Conservation (phyloP, 129 eudicot genomes). For the Oenanthe sinensis region DNA sequence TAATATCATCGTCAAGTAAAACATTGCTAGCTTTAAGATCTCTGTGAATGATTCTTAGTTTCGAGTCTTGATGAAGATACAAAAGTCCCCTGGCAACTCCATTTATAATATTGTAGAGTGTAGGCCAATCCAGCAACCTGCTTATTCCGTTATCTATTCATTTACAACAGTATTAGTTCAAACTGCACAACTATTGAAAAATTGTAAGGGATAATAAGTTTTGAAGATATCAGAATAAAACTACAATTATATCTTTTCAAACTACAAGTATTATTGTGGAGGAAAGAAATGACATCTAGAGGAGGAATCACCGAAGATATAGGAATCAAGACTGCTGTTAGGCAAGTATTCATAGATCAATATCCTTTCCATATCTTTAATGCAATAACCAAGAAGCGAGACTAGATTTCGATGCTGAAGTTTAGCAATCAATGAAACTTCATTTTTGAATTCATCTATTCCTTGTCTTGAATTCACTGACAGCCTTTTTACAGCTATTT, state of each 20-base stretch:
- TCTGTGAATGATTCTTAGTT: neutral
- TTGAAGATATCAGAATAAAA: neutral
- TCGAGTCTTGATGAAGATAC: constrained; percentile 3
- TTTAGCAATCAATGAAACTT: neutral
- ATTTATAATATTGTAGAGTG: neutral
- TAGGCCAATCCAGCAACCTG: neutral
- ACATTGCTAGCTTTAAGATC: neutral
- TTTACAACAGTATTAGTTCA: neutral
- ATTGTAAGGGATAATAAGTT: too few species aligned
- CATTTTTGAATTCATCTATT: neutral
- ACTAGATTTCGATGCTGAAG: constrained; percentile 5
- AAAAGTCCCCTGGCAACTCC: neutral
- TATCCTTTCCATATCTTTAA: constrained; percentile 4
- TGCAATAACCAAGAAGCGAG: neutral
- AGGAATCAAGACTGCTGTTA: constrained; percentile 10
- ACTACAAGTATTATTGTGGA: too few species aligned
- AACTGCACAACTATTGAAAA: too few species aligned
- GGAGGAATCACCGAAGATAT: neutral
- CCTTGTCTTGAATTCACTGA: neutral
- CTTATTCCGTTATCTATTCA: neutral
- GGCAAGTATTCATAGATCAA: constrained; percentile 10
- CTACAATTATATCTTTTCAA: too few species aligned
- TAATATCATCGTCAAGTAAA: neutral
- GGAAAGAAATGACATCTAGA: neutral
- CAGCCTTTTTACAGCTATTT: neutral